Conservation (phyloP, 2,329 filamentous ascomycete genomes). For the Colletotrichum costaricense region DNA sequence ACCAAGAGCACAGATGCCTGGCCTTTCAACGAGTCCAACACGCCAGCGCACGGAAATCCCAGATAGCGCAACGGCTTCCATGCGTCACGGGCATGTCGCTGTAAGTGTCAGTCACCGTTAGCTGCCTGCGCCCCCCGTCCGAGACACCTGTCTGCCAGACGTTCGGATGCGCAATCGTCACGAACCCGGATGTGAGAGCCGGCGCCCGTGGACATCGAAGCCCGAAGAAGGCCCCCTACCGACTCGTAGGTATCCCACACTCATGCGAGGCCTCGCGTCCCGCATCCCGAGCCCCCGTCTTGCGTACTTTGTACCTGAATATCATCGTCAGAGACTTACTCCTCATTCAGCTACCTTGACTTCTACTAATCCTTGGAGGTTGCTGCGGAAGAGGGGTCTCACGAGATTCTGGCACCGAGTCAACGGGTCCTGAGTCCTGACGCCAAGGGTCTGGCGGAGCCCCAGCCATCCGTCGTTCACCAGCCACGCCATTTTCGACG, state of each 20-base stretch:
- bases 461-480: conserved; percentile 35
- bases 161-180: conserved; percentile 8
- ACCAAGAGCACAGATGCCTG: neutral
- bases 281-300: neutral
- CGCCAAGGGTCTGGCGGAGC: neutral
- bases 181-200: neutral
- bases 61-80: neutral
- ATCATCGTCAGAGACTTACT: neutral
- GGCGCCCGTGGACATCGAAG: neutral
- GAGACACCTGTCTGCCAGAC: conserved; percentile 12
- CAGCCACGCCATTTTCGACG: conserved; percentile 32
- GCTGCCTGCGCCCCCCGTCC: neutral
- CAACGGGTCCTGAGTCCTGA: conserved; percentile 2
- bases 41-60: neutral
- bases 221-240: neutral
- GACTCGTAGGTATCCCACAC: neutral
- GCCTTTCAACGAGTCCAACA: neutral
- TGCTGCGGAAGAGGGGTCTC: neutral
- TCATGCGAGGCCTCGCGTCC: conserved; percentile 3
- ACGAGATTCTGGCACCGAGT: neutral
- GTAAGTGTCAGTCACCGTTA: conserved; percentile 2
- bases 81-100: neutral
- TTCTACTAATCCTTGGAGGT: neutral
- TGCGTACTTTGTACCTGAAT: neutral
- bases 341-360: neutral